phyloP scores from a whole-genome alignment of 805 yeast genomes.

The Monosporozyma solicola region DNA sequence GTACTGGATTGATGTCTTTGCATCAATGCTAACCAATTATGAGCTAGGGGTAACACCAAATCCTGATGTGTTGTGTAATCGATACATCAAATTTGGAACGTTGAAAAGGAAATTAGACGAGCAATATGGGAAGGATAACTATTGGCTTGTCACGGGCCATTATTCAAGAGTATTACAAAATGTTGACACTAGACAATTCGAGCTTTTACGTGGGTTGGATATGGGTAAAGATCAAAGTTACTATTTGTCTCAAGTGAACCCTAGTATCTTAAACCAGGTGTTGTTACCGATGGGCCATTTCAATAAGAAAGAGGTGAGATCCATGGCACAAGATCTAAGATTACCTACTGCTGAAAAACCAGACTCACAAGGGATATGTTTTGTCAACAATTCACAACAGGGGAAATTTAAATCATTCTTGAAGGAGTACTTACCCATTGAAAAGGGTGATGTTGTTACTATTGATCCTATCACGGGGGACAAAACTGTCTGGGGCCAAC shows the following conservation, averaged over 20 bases:
- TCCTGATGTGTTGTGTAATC: slow-evolving; percentile 87
- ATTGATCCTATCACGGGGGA: slow-evolving; percentile 36
- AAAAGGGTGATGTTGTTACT: slow-evolving; percentile 70
- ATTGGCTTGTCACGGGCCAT: slow-evolving; percentile 92
- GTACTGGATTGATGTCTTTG: slow-evolving; percentile 88
- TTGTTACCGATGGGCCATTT: slow-evolving; percentile 77
- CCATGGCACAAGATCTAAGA: slow-evolving; percentile 45
- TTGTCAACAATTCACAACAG: slow-evolving; percentile 57
- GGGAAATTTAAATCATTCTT: slow-evolving; percentile 64
- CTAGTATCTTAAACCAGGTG: slow-evolving; percentile 38
- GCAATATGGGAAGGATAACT: slow-evolving; percentile 33
- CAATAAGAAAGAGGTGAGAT: slow-evolving; percentile 65
- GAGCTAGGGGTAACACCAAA: slow-evolving; percentile 77
- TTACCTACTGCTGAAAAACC: slow-evolving; percentile 68
- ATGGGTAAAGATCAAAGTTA: slow-evolving; percentile 80
- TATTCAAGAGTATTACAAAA: slow-evolving; percentile 46
- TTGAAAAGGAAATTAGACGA: slow-evolving; percentile 47
- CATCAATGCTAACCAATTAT: slow-evolving; percentile 79
- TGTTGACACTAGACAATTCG: slow-evolving; percentile 26
- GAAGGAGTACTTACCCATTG: slow-evolving; percentile 59
- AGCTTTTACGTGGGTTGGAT: slow-evolving; percentile 51
- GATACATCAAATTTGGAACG: slow-evolving; percentile 77
- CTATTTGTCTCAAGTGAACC: slow-evolving; percentile 62
- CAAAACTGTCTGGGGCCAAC: slow-evolving; percentile 71
- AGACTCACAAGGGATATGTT: slow-evolving; percentile 92